phyloP scores from a whole-genome alignment of 352 stramenopile species.

The Albugo laibachii region DNA sequence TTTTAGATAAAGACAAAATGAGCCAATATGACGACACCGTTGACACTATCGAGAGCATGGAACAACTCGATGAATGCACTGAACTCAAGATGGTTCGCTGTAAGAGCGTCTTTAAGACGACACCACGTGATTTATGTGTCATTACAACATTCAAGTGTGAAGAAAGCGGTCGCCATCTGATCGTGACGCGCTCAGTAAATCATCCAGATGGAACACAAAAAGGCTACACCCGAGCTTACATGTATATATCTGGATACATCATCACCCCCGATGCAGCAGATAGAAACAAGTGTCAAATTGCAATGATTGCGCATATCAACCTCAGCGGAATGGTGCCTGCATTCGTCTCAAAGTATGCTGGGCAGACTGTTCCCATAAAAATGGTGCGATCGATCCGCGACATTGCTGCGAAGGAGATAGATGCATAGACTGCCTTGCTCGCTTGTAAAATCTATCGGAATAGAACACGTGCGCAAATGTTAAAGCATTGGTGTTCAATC shows the following conservation, averaged over 20 bases:
- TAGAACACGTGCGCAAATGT: no score
- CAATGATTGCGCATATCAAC: conserved; percentile 59
- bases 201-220: conserved; percentile 24
- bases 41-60: conserved; percentile 33
- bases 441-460: no score
- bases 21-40: conserved; percentile 68
- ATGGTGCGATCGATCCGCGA: conserved; percentile 12
- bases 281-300: conserved; percentile 37
- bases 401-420: no score
- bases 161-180: conserved; percentile 28
- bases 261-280: conserved; percentile 37
- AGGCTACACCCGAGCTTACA: conserved; percentile 8
- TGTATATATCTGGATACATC: conserved; percentile 47
- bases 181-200: conserved; percentile 54
- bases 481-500: no score
- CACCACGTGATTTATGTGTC: conserved; percentile 49
- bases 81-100: conserved; percentile 36
- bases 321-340: conserved; percentile 41
- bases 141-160: conserved; percentile 31
- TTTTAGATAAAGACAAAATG: conserved; percentile 34
- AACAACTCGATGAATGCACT: conserved; percentile 41
- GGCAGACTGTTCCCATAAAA: conserved; percentile 62
- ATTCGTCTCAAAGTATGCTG: conserved; percentile 55
- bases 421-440: no score
- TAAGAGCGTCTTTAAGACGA: conserved; percentile 58